Conservation (phyloP, 1,284 basidiomycete genomes). For the Coniferiporia sulphurascens region DNA sequence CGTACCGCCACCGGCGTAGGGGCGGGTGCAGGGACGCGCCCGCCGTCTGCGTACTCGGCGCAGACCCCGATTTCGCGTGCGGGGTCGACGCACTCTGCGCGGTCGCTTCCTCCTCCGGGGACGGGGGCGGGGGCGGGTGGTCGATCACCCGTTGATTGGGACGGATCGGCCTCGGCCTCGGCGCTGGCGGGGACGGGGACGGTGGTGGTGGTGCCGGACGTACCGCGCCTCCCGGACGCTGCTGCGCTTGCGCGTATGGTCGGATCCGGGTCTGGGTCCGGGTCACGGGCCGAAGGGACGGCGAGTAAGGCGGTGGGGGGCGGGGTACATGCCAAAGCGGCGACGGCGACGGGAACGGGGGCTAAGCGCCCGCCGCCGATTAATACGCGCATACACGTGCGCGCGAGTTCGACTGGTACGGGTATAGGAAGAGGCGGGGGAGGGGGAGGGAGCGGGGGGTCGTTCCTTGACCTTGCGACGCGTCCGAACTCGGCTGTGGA, state of each 20-base stretch:
- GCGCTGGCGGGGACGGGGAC: no score
- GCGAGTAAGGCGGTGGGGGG: no score
- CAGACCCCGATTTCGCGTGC: not conserved
- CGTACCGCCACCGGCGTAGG: not conserved
- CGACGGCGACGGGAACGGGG: no score
- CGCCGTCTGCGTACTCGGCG: conserved; percentile 11
- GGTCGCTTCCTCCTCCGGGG: not conserved
- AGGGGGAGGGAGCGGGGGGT: not conserved
- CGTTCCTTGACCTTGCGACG: conserved; percentile 16
- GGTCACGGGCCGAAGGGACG: no score
- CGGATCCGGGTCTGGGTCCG: no score
- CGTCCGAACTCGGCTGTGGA: conserved; percentile 13
- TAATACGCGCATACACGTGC: not conserved
- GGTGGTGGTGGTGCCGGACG: not conserved
- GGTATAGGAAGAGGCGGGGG: not conserved
- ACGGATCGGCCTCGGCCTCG: no score
- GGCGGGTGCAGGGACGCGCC: not conserved
- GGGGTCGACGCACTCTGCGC: conserved; percentile 1
- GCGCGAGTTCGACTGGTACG: not conserved
- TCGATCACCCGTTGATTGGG: no score
- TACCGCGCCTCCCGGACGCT: conserved; percentile 15
- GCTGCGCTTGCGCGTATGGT: conserved; percentile 6
- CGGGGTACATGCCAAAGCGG: no score
- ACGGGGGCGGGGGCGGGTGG: not conserved
- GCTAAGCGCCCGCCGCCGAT: conserved; percentile 7